A percentile compares a stretch with the other conserved stretches of the same genome.
phyloP scores from a whole-genome alignment of 163 green algal species.

The Prototheca wickerhamii region DNA sequence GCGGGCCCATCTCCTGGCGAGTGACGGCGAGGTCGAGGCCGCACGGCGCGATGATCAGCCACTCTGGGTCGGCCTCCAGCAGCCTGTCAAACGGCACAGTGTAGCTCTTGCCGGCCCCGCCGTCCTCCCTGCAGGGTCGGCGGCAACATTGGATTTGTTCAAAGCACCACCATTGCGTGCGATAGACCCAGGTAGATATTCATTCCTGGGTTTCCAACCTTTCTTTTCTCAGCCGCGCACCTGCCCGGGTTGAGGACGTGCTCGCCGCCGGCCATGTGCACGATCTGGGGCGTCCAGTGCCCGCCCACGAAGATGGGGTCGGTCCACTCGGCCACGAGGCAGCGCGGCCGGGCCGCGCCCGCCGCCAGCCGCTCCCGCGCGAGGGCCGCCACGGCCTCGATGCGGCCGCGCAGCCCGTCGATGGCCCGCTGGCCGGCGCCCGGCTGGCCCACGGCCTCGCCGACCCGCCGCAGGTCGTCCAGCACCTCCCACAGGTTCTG shows the following conservation, averaged over 20 bases:
- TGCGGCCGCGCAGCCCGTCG: constrained; percentile 22
- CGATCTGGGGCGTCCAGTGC: constrained; percentile 86
- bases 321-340: constrained; percentile 76
- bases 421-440: constrained; percentile 23
- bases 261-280: constrained; percentile 68
- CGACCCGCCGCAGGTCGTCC: constrained; percentile 47
- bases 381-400: background rate
- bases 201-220: no score
- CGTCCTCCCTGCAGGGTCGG: constrained; percentile 19
- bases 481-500: constrained; percentile 51
- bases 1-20: constrained; percentile 25
- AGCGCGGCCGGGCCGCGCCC: constrained; percentile 2
- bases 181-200: no score
- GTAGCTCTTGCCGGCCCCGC: constrained; percentile 43
- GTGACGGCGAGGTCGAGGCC: constrained; percentile 58
- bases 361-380: background rate
- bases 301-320: constrained; percentile 74
- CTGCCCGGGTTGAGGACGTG: constrained; percentile 66
- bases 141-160: no score
- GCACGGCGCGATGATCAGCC: constrained; percentile 71
- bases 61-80: constrained; percentile 51
- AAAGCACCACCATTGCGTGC: background rate
- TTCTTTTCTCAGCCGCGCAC: constrained; percentile 5
- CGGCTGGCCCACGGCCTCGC: constrained; percentile 38
- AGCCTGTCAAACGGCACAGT: constrained; percentile 36